A percentile compares a stretch with the other conserved stretches of the same genome.
phyloP scores from a whole-genome alignment of 2,329 filamentous ascomycete species.

The Sarocladiaceae sp. region DNA sequence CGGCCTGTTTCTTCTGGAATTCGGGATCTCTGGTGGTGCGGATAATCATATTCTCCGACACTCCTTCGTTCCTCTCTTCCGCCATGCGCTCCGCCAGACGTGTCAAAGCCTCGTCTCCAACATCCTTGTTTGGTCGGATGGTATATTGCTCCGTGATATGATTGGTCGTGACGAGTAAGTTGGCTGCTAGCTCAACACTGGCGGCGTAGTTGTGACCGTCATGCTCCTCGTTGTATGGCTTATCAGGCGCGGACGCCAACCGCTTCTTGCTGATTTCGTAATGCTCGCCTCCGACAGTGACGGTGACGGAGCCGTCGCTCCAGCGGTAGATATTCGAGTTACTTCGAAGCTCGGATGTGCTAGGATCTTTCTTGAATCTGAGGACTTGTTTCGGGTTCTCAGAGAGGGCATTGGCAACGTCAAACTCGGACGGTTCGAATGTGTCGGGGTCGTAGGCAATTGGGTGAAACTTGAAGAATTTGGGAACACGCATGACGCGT shows the following conservation, averaged over 20 bases:
- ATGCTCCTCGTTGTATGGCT: slow-evolving; percentile 58
- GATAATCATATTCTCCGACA: slow-evolving; percentile 48
- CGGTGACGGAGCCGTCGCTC: slow-evolving; percentile 72
- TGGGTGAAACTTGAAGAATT: slow-evolving; percentile 65
- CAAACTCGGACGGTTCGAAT: slow-evolving; percentile 55
- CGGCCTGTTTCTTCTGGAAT: slow-evolving; percentile 65
- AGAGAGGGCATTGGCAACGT: slow-evolving; percentile 46
- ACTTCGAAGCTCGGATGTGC: slow-evolving; percentile 62
- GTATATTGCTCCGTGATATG: slow-evolving; percentile 69
- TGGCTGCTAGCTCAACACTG: slow-evolving; percentile 61
- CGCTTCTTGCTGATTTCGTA: slow-evolving; percentile 68
- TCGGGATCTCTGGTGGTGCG: slow-evolving; percentile 69
- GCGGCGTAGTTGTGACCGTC: slow-evolving; percentile 74
- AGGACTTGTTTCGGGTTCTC: slow-evolving; percentile 57
- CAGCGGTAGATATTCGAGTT: slow-evolving; percentile 70
- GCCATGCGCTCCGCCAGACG: slow-evolving; percentile 62
- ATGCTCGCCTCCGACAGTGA: slow-evolving; percentile 69
- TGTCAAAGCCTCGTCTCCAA: slow-evolving; percentile 66
- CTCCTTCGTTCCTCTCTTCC: slow-evolving; percentile 46
- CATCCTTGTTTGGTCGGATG: slow-evolving; percentile 59
- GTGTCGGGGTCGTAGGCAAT: slow-evolving; percentile 57
- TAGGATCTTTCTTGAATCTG: slow-evolving; percentile 61
- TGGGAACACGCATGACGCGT: slow-evolving; percentile 64
- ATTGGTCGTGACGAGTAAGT: slow-evolving; percentile 64
- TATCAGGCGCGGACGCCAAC: slow-evolving; percentile 55